A percentile compares a stretch with the other conserved stretches of the same genome.
Evolutionary conservation across 768 basidiomycete species (phyloP).

Genomic region (Panellus pusillus): DNA sequence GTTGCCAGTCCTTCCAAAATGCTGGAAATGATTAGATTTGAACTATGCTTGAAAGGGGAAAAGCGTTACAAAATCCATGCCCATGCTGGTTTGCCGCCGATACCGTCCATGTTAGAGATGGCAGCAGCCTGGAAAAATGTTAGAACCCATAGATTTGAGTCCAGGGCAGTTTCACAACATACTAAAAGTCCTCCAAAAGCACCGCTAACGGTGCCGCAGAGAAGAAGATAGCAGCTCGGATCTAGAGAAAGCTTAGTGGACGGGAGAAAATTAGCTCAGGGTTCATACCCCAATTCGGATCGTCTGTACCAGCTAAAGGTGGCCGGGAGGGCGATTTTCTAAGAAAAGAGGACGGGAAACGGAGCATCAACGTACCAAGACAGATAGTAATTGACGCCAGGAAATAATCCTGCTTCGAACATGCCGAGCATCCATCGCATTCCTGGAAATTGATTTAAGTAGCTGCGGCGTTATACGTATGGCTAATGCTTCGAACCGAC

Average conservation of each 20-base stretch:
- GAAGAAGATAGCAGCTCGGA: constrained; percentile 65
- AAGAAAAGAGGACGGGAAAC: neutral
- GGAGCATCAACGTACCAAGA: constrained; percentile 53
- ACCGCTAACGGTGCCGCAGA: constrained; percentile 77
- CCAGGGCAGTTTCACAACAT: constrained; percentile 21
- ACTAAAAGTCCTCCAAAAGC: constrained; percentile 82
- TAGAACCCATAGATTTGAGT: neutral
- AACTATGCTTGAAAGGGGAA: neutral
- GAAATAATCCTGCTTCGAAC: constrained; percentile 71
- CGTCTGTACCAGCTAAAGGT: constrained; percentile 53
- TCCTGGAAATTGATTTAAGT: constrained; percentile 34
- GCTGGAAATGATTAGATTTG: neutral
- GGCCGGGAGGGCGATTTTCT: neutral
- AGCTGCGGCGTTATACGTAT: neutral
- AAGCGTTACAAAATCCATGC: constrained; percentile 68
- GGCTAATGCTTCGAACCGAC: constrained; percentile 45
- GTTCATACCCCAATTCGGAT: constrained; percentile 61
- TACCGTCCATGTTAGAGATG: constrained; percentile 70
- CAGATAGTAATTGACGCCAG: constrained; percentile 69
- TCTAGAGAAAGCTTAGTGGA: constrained; percentile 28
- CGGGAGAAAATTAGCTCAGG: no score
- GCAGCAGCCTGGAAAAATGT: constrained; percentile 48
- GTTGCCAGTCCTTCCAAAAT: constrained; percentile 64
- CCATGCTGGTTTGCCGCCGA: constrained; percentile 66
- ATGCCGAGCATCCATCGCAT: constrained; percentile 73